Conservation (phyloP, 1,284 basidiomycete species). For the Puccinia polysora region DNA sequence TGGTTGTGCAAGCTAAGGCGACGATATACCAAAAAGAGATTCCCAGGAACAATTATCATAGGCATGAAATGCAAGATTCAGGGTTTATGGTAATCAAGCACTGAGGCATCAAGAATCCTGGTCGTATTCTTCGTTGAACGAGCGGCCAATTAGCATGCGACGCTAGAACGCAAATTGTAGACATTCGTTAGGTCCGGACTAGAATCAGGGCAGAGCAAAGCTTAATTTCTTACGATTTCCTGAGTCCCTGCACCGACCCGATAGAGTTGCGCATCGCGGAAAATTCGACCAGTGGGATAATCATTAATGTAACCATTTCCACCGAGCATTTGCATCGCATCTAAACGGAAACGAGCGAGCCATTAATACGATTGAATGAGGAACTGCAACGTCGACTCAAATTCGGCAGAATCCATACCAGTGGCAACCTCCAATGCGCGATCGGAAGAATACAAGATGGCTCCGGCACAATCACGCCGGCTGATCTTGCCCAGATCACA, state of each 20-base stretch:
- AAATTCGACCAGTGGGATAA: slow-evolving; percentile 76
- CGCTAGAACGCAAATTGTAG: slow-evolving; percentile 51
- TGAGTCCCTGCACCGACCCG: slow-evolving; percentile 80
- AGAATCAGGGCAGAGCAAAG: not conserved
- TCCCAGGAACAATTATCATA: too few species aligned
- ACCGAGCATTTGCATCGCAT: slow-evolving; percentile 84
- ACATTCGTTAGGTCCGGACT: slow-evolving; percentile 79
- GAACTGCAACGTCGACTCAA: not conserved
- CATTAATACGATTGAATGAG: too few species aligned
- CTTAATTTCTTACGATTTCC: slow-evolving; percentile 40
- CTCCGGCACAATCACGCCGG: slow-evolving; percentile 80
- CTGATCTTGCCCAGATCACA: slow-evolving; percentile 78
- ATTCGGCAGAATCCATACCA: slow-evolving; percentile 36
- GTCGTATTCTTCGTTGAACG: slow-evolving; percentile 46
- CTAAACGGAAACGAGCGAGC: slow-evolving; percentile 52
- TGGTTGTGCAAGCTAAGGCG: too few species aligned
- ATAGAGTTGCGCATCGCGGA: slow-evolving; percentile 78
- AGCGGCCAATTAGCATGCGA: slow-evolving; percentile 49
- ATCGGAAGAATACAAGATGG: slow-evolving; percentile 84
- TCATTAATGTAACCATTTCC: slow-evolving; percentile 93
- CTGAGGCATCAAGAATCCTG: slow-evolving; percentile 6
- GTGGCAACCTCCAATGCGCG: slow-evolving; percentile 81
- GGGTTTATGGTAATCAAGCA: too few species aligned
- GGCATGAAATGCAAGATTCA: too few species aligned
- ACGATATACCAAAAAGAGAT: too few species aligned